phyloP scores from a whole-genome alignment of 2,329 filamentous ascomycete genomes.

The Mycosphaerelloides madeirae region DNA sequence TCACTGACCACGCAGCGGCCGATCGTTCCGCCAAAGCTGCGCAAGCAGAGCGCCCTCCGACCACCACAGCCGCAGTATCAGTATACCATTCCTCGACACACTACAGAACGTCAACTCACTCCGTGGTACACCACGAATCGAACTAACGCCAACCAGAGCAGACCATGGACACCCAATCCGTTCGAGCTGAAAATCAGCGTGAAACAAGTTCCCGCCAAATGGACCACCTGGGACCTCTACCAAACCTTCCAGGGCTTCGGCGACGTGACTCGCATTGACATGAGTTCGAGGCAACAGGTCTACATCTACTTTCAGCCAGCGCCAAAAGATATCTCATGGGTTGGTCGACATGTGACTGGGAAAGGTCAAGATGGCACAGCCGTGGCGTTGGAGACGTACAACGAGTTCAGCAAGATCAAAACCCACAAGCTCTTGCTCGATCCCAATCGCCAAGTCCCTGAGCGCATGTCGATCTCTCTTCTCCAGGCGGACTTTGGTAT shows the following conservation, averaged over 20 bases:
- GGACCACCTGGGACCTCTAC: constrained; percentile 22
- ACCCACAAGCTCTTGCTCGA: neutral
- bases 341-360: constrained; percentile 6
- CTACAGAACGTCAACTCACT: no score
- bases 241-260: constrained; percentile 13
- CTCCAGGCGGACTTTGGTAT: constrained; percentile 58
- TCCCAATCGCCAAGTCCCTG: constrained; percentile 7
- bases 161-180: constrained; percentile 3
- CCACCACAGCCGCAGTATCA: no score
- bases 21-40: no score
- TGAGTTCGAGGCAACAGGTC: no score
- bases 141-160: constrained; percentile 1
- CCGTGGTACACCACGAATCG: no score
- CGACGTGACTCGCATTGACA: constrained; percentile 19
- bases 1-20: no score
- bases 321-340: constrained; percentile 18
- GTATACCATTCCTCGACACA: no score
- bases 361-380: constrained; percentile 1
- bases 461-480: constrained; percentile 18
- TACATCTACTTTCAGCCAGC: constrained; percentile 22
- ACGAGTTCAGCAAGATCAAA: neutral
- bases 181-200: constrained; percentile 16
- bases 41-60: no score
- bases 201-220: constrained; percentile 13
- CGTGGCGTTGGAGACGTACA: neutral